Base-by-base conservation (phyloP, 345 rosid genomes). In the Gossypium arboreum region DNA sequence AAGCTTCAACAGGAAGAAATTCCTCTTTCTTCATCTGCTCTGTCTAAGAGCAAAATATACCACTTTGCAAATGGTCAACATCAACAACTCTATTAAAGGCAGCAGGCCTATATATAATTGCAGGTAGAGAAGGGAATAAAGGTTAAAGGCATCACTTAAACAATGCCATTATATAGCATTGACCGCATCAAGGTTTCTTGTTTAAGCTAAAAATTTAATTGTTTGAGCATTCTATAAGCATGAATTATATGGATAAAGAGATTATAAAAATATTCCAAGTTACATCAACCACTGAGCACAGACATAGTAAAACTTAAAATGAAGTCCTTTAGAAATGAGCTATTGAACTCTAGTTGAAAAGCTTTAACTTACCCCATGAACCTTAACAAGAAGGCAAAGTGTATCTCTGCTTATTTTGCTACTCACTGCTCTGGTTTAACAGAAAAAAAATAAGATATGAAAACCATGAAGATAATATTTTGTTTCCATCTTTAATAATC, bases 361-460 rank as follows among this genome's bases (percentile, higher is more conserved):
- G 61, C 22, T 73, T 52, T 68, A 68, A 80, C 90, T 85, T 82
- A 90, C 92, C 89, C 74, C 80, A 7, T 84, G 80, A 58, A 90
- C 89, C 79, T 81, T 85, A 57, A 86, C 63, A 75, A 90, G 92
- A 81, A 90, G 91, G 83, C 91, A 85, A 68, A 90, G 88, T 1
- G 83, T 90, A 79, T 84, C 87, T 76, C 79, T 82, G 79, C 84
- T 87, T 73, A 88, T 45, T 83, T 88, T 90, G 77, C 83, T 75
- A 80, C 94, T 90, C 80, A 88, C 87, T 54, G 92, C 91, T 77
- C 92, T 90, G 86, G 79, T 75, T 76, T 27, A 74, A 68, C 68
- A 73, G 39, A 59, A 59, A 59, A 59, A 59, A 25, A 59, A 11
- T 3, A 59, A 25, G 63, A 59, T 59, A 39, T 59, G 69, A 73